Evolutionary conservation across 2,329 filamentous ascomycete genomes (phyloP).

Genomic region (Aureobasidium pullulans): DNA sequence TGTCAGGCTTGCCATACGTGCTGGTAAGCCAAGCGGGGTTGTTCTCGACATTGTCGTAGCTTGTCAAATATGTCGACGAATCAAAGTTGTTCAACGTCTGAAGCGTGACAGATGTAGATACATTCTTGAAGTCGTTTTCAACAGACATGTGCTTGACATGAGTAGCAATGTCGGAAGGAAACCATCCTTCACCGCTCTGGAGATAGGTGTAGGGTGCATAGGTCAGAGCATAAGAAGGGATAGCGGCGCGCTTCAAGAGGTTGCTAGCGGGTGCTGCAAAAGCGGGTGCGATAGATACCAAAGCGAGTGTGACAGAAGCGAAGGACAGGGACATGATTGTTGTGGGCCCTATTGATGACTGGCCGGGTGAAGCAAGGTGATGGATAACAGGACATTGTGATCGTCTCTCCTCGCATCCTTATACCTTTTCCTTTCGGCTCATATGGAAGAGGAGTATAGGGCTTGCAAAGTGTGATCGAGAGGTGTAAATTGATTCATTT

Average conservation of each 20-base stretch:
- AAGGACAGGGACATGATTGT: background rate
- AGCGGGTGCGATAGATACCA: background rate
- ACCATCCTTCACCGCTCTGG: conserved; percentile 9
- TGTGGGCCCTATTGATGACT: background rate
- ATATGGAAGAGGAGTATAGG: background rate
- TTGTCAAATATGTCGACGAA: background rate
- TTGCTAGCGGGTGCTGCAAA: background rate
- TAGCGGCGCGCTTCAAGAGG: conserved; percentile 2
- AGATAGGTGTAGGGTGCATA: conserved; percentile 8
- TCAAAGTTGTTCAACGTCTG: background rate
- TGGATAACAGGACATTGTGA: background rate
- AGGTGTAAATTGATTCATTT: background rate
- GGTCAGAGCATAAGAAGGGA: conserved; percentile 8
- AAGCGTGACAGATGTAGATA: background rate
- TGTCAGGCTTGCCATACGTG: conserved; percentile 1
- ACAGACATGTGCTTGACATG: conserved; percentile 9
- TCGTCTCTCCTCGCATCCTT: background rate
- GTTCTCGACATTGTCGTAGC: conserved; percentile 7
- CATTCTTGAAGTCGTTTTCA: background rate
- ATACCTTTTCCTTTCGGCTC: background rate
- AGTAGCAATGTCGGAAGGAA: conserved; percentile 1
- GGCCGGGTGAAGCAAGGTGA: background rate
- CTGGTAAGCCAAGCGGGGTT: conserved; percentile 5
- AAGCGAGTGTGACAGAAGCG: background rate
- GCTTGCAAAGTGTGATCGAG: background rate